Base-by-base conservation (phyloP, 1,284 basidiomycete genomes). In the Moniliella sp. region DNA sequence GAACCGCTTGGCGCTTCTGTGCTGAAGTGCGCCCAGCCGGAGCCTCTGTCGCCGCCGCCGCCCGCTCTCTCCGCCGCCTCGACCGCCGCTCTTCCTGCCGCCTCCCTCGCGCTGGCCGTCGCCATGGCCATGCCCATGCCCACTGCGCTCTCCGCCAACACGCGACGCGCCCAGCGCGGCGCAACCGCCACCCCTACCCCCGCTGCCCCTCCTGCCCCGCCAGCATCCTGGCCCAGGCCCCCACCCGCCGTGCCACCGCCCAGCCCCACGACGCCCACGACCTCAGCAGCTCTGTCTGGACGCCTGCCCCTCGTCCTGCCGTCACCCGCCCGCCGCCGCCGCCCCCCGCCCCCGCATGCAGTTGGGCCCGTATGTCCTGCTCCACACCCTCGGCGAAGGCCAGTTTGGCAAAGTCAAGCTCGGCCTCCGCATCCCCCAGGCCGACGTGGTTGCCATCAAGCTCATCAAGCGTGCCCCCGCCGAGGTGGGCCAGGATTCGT, bases 331-430 rank as follows among this genome's bases (percentile, higher is more conserved):
- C 46, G 52, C 56, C 10, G 56, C 56, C 26, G 50, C 57, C 25
- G 54, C 56, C 39, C 52, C 18, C 39, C 54, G 8, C 7, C 56
- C 55, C 40, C 56, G 57, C 36, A 54, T 59, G 18, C 50, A 57
- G 40, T 59, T 59, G 48, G 56, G 56, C 36, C 45, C 50, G 36
- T 59, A 59, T 28, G 48, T 59, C 29, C 37, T 59, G 15, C 47
- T 59, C 13, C 56, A 59, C 34, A 59, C 56, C 12, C 39, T 59
- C 13, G 58, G 91, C 28, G 88, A 99, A 63, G 91, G 91, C 48
- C 88, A 99, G 66, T 97, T 97, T 59, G 91, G 88, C 36, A 99
- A 99, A 62, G 88, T 99, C 65, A 99, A 97, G 62, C 73, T 99
- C 15, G 91, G 91, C 5, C 69, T 99, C 28, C 88, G 94, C 61